A percentile compares a stretch with the other conserved stretches of the same genome.
phyloP scores from a whole-genome alignment of 345 rosid species.

The Murraya koenigii region DNA sequence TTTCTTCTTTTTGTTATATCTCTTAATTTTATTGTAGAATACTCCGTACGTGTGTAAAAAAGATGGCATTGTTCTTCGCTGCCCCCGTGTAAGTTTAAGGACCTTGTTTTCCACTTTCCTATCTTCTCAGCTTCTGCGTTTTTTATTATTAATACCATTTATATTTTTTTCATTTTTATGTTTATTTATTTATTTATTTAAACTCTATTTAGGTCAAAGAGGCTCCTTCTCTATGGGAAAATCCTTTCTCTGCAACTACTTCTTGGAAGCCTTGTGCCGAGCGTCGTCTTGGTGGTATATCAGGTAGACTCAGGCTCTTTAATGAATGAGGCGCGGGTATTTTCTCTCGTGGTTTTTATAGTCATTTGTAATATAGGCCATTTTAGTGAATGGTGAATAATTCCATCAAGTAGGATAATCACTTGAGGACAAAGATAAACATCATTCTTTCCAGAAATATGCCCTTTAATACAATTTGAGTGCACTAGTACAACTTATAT shows the following conservation, averaged over 20 bases:
- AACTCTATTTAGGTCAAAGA: conserved; percentile 66
- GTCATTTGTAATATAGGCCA: not conserved
- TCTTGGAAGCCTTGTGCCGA: conserved; percentile 99
- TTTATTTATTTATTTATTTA: not conserved
- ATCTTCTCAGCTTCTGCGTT: not conserved
- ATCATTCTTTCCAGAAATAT: not conserved
- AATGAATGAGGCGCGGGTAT: not conserved
- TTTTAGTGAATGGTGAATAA: not conserved
- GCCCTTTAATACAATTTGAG: not conserved
- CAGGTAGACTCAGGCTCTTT: conserved; percentile 39
- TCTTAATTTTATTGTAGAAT: conserved; percentile 43
- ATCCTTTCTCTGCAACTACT: conserved; percentile 91
- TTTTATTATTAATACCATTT: not conserved
- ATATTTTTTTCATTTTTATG: conserved; percentile 11
- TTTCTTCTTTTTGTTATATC: not conserved
- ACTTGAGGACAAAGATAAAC: not conserved
- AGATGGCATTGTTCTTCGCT: conserved; percentile 92
- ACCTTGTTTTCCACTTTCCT: not conserved
- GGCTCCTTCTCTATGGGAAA: conserved; percentile 92
- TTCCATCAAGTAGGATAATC: not conserved
- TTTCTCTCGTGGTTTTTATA: not conserved
- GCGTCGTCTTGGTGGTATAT: conserved; percentile 72
- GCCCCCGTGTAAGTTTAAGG: conserved; percentile 72
- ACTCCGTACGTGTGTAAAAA: conserved; percentile 89
- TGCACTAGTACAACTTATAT: not conserved